Conservation (phyloP, 108 stramenopile species). For the Cyclotella baltica region DNA sequence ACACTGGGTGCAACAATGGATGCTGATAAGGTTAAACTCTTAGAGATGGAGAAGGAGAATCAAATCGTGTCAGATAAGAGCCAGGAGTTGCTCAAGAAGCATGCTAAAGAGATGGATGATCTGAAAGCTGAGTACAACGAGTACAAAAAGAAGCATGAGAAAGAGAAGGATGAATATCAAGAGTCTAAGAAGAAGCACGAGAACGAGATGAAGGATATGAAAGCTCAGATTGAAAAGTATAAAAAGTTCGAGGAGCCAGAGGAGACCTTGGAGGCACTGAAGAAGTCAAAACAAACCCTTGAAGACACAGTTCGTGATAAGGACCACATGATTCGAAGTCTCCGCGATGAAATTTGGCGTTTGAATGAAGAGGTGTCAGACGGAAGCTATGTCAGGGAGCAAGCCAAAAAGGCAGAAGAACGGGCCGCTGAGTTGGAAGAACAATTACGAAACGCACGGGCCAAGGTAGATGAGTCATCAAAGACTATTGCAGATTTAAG, state of each 20-base stretch:
- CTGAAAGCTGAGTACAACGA: conserved; percentile 17
- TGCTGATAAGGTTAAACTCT: conserved; percentile 10
- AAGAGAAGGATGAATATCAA: conserved; percentile 6
- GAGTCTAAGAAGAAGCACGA: conserved; percentile 12
- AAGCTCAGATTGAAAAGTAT: conserved; percentile 2
- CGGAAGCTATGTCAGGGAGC: conserved; percentile 18
- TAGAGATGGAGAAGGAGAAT: conserved; percentile 29
- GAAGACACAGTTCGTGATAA: conserved; percentile 30
- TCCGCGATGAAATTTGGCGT: conserved; percentile 33
- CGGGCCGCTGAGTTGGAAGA: conserved; percentile 18
- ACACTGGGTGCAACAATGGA: conserved; percentile 20
- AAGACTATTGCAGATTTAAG: conserved; percentile 29
- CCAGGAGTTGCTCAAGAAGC: conserved; percentile 11
- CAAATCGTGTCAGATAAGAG: conserved; percentile 5
- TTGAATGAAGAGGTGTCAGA: conserved; percentile 45
- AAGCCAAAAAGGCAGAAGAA: conserved; percentile 41
- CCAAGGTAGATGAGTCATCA: conserved; percentile 3
- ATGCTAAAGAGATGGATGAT: conserved; percentile 9
- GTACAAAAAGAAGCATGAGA: conserved; percentile 16
- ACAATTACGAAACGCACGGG: conserved; percentile 17
- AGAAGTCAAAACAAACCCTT: conserved; percentile 14
- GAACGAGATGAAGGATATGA: not conserved
- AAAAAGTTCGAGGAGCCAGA: conserved; percentile 14
- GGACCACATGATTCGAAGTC: conserved; percentile 30
- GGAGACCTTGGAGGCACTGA: conserved; percentile 8